phyloP scores from a whole-genome alignment of 1,284 basidiomycete species.

The Ustilago cynodontis region DNA sequence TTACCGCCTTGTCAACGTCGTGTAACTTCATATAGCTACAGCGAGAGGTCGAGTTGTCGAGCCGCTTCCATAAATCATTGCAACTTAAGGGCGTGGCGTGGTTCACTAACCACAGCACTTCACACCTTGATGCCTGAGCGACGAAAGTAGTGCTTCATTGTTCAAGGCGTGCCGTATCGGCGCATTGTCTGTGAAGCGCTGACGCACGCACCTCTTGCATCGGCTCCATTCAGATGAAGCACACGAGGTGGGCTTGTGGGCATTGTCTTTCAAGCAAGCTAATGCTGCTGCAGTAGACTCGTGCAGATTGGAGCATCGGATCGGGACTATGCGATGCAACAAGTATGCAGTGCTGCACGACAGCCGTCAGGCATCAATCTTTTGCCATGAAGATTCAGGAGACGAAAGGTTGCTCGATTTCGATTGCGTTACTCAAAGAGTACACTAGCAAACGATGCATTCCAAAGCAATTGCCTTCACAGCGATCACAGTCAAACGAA shows the following conservation, averaged over 20 bases:
- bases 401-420: no score
- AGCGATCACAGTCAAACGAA: no score
- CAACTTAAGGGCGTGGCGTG: neutral
- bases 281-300: neutral
- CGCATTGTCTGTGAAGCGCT: no score
- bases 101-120: neutral
- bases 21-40: neutral
- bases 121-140: no score
- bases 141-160: no score
- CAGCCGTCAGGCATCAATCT: neutral
- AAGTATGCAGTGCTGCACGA: neutral
- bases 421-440: no score
- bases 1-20: neutral
- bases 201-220: slow-evolving; percentile 3
- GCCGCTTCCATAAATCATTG: neutral
- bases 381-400: no score
- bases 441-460: no score
- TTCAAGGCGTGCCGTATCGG: neutral
- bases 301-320: neutral
- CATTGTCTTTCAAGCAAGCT: neutral
- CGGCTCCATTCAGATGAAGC: neutral
- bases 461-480: no score
- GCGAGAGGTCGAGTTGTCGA: neutral
- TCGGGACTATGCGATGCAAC: neutral
- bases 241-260: neutral